phyloP scores from a whole-genome alignment of 1,284 basidiomycete species.

The Tilletia walkeri region DNA sequence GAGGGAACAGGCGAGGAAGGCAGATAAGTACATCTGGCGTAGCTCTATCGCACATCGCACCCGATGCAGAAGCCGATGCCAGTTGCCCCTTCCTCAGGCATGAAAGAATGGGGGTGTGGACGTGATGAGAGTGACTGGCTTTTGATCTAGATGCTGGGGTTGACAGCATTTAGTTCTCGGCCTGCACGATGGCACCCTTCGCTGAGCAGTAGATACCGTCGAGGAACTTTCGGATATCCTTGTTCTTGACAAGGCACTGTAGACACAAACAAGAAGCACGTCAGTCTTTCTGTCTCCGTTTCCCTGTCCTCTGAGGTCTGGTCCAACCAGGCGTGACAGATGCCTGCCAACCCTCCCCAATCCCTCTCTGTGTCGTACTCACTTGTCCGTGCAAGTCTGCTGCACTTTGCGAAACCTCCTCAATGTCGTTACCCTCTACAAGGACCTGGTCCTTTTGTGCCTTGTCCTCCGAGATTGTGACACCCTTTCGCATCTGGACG shows the following conservation, averaged over 20 bases:
- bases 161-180: conserved; percentile 62
- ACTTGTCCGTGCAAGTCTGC: conserved; percentile 50
- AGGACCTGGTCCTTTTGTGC: conserved; percentile 76
- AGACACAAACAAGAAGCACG: not conserved
- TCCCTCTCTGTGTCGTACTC: not conserved
- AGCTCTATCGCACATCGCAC: too few relatives aligned
- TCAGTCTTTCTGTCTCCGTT: not conserved
- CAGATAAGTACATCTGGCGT: not conserved
- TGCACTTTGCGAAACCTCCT: conserved; percentile 55
- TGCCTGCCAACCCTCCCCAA: too few relatives aligned
- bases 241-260: conserved; percentile 52
- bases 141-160: too few relatives aligned
- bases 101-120: too few relatives aligned
- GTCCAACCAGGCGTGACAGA: too few relatives aligned
- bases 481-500: conserved; percentile 87
- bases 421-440: conserved; percentile 62
- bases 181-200: conserved; percentile 63
- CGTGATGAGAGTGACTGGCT: too few relatives aligned
- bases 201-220: conserved; percentile 82
- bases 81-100: too few relatives aligned
- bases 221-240: conserved; percentile 62
- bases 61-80: too few relatives aligned
- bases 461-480: conserved; percentile 84
- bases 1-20: not conserved
- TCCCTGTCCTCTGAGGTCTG: too few relatives aligned